Percentiles rank a stretch among this genome's conserved stretches.
These are phyloP conservation scores for Alternaria triticimaculans DNA, from an alignment of 2,329 filamentous ascomycete species.

Conservation along the genomic window DNA sequence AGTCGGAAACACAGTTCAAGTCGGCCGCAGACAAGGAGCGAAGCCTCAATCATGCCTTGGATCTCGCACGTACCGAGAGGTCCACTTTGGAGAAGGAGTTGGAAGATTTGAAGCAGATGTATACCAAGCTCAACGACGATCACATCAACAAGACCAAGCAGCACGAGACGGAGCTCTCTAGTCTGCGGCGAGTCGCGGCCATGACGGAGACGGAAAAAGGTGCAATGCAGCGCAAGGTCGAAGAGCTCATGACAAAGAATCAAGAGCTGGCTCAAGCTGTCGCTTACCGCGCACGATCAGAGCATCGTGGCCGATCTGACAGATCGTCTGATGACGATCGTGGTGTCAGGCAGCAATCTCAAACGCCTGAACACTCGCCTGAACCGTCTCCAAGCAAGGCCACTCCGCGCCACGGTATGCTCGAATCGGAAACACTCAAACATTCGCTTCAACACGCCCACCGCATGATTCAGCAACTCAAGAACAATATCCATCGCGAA, in stretches of 20 bases:
- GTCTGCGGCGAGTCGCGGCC: constrained; percentile 78
- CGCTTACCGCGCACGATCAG: constrained; percentile 71
- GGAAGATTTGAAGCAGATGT: constrained; percentile 83
- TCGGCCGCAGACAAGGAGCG: constrained; percentile 84
- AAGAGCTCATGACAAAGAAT: constrained; percentile 87
- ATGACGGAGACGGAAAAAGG: constrained; percentile 79
- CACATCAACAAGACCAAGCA: constrained; percentile 78
- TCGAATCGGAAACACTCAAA: constrained; percentile 96
- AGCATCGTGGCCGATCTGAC: constrained; percentile 67
- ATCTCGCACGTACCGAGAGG: constrained; percentile 75
- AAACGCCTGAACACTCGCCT: constrained; percentile 87
- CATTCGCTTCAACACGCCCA: constrained; percentile 94
- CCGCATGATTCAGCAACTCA: constrained; percentile 93
- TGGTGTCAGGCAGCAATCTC: constrained; percentile 63
- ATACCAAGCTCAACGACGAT: constrained; percentile 82
- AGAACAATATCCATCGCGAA: constrained; percentile 93
- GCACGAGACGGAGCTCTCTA: constrained; percentile 86
- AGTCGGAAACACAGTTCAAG: constrained; percentile 74
- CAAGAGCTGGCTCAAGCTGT: constrained; percentile 87
- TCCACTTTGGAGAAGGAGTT: constrained; percentile 80
- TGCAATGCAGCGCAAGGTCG: constrained; percentile 82
- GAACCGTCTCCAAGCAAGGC: constrained; percentile 89
- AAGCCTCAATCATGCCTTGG: constrained; percentile 76
- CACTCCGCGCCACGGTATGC: constrained; percentile 85
- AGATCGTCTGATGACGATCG: constrained; percentile 52